Evolutionary conservation across 2,329 filamentous ascomycete genomes (phyloP), one percentile per base, ranked within the genome.

Genomic region (Epichloe glyceriae): DNA sequence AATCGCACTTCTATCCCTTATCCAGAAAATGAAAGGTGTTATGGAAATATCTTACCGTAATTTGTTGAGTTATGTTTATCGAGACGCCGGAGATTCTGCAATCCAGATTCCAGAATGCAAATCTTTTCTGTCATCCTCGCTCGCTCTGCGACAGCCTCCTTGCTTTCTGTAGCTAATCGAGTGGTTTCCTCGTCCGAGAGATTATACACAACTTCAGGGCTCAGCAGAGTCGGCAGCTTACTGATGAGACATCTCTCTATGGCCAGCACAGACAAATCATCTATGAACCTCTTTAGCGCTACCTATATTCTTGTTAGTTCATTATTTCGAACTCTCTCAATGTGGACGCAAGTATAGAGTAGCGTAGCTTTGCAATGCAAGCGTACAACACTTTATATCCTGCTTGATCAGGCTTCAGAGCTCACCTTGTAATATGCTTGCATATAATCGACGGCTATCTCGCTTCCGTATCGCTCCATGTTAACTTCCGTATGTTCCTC

Each of bases 371-470:
- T 20, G 19, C 19, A 20, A 20, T 20, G 19, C 19, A 20, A 20
- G 19, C 19, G 19, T 20, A 20, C 19, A 20, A 20, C 19, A 20
- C 19, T 20, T 20, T 20, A 20, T 20, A 20, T 20, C 19, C 19
- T 20, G 19, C 19, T 20, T 20, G 19, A 20, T 20, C 19, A 20
- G 19, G 19, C 19, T 20, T 20, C 19, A 20, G 19, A 20, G 19
- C 30, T 48, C 41, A 64, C 69, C 58, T 71, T 62, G 49, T 72
- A 73, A 50, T 68, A 73, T 0, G 68, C 67, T 35, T 64, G 57
- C 54, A 70, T 60, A 20, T 58, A 65, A 44, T 70, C 67, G 2
- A 70, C 35, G 5, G 51, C 53, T 12, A 50, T 11, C 34, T 50
- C 48, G 33, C 37, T 44, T 4, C 33, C 42, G n/a, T 14, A 46